A percentile compares a stretch with the other conserved stretches of the same genome.
These are phyloP conservation scores for Echium plantagineum DNA, from an alignment of 257 asterid species.

Conservation along the genomic window DNA sequence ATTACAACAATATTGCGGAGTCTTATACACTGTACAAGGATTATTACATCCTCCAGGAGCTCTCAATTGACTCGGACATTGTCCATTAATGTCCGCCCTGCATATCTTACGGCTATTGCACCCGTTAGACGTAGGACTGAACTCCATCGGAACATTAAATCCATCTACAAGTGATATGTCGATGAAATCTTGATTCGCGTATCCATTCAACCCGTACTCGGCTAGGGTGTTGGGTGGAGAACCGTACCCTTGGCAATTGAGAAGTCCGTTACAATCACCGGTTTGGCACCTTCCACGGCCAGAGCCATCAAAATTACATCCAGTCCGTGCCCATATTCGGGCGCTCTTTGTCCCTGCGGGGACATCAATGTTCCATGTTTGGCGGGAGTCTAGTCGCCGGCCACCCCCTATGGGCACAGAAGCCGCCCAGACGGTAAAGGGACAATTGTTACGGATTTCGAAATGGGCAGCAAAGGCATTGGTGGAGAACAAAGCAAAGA, in stretches of 20 bases:
- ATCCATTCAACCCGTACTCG: conserved; percentile 33
- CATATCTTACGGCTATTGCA: conserved; percentile 32
- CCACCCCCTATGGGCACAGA: conserved; percentile 26
- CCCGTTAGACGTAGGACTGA: conserved; percentile 5
- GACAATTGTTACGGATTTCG: conserved; percentile 24
- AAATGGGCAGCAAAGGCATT: conserved; percentile 14
- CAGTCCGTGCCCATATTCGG: conserved; percentile 32
- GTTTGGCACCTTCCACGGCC: conserved; percentile 24
- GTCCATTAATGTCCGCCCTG: conserved; percentile 35
- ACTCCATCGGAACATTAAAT: conserved; percentile 41
- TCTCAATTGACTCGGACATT: conserved; percentile 42
- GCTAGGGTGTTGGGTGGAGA: conserved; percentile 52
- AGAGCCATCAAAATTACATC: conserved; percentile 14
- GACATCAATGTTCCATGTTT: conserved; percentile 14
- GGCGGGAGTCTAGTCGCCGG: conserved; percentile 10
- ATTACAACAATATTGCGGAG: conserved; percentile 59
- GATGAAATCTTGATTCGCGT: conserved; percentile 30
- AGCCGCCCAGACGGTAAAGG: conserved; percentile 28
- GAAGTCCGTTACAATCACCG: conserved; percentile 28
- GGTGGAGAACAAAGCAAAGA: conserved; percentile 4
- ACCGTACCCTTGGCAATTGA: conserved; percentile 36
- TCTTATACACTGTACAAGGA: conserved; percentile 58
- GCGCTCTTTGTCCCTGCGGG: conserved; percentile 11
- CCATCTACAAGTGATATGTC: conserved; percentile 61
- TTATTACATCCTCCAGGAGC: conserved; percentile 71